phyloP scores from a whole-genome alignment of 768 basidiomycete species.

The Stropharia rugosoannulata region DNA sequence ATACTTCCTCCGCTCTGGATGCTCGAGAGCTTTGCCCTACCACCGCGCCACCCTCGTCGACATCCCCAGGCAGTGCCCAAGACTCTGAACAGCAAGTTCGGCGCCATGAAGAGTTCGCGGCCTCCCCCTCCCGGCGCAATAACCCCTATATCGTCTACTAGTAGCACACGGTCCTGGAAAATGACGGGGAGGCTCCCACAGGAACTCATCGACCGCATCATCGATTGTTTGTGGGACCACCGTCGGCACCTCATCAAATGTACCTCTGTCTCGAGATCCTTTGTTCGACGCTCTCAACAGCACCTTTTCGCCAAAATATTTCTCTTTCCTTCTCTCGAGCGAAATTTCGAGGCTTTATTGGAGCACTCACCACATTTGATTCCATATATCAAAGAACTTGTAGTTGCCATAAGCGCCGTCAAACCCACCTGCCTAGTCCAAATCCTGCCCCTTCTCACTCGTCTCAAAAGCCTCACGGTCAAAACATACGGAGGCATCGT shows the following conservation, averaged over 20 bases:
- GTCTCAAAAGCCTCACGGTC: not conserved
- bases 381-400: not conserved
- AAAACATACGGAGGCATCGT: not conserved
- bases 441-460: constrained; percentile 1
- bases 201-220: constrained; percentile 10
- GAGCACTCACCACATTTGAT: constrained; percentile 5
- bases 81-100: not conserved
- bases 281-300: constrained; percentile 5
- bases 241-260: constrained; percentile 4
- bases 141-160: not conserved
- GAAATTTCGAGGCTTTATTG: not conserved
- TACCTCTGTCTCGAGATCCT: constrained; percentile 2
- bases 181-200: constrained; percentile 7
- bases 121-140: not conserved
- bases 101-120: no score
- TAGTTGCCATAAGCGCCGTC: not conserved
- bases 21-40: not conserved
- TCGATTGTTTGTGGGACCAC: constrained; percentile 10
- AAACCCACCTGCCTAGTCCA: not conserved
- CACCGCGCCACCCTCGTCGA: not conserved
- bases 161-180: not conserved
- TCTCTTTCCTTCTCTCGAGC: not conserved
- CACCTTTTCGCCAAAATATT: constrained; percentile 9
- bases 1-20: no score
- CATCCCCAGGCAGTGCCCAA: not conserved